A percentile compares a stretch with the other conserved stretches of the same genome.
These are phyloP conservation scores for Crithidia sp. DNA, from an alignment of 208 protist species.

Conservation along the genomic window DNA sequence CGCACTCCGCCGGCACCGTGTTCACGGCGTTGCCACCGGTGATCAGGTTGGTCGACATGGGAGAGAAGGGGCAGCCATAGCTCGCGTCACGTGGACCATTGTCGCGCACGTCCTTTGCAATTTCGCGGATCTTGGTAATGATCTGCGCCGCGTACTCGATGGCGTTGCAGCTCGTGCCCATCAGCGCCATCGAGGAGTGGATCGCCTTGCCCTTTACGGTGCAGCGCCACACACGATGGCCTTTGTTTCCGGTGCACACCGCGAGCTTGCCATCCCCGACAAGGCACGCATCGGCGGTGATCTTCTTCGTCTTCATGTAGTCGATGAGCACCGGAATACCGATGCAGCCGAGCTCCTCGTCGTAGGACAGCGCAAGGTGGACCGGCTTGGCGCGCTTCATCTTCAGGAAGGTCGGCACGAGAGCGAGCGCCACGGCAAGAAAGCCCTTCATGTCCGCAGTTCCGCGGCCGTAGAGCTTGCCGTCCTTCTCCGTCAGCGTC, in stretches of 20 bases:
- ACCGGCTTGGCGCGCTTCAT: conserved; percentile 55
- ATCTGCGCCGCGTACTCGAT: conserved; percentile 46
- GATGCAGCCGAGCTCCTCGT: conserved; percentile 53
- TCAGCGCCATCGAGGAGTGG: conserved; percentile 52
- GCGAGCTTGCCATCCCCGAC: conserved; percentile 32
- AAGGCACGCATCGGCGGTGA: conserved; percentile 47
- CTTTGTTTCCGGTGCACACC: conserved; percentile 13
- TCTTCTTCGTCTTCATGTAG: conserved; percentile 37
- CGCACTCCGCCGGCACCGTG: conserved; percentile 58
- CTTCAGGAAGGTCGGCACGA: conserved; percentile 38
- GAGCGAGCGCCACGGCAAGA: conserved; percentile 50
- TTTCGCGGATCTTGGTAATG: conserved; percentile 40
- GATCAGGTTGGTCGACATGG: conserved; percentile 47
- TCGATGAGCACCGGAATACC: conserved; percentile 44
- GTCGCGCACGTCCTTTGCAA: conserved; percentile 38
- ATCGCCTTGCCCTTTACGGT: conserved; percentile 42
- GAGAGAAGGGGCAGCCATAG: conserved; percentile 37
- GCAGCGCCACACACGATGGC: conserved; percentile 20
- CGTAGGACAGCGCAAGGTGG: conserved; percentile 55
- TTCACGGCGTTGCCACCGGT: conserved; percentile 49
- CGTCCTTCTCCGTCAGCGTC: conserved; percentile 49
- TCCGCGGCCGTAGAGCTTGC: conserved; percentile 61
- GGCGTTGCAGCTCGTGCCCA: conserved; percentile 47
- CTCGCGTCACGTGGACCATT: conserved; percentile 25
- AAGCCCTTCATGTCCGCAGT: conserved; percentile 73